Evolutionary conservation across 208 protist genomes (phyloP).

Genomic region (Leishmania braziliensis): DNA sequence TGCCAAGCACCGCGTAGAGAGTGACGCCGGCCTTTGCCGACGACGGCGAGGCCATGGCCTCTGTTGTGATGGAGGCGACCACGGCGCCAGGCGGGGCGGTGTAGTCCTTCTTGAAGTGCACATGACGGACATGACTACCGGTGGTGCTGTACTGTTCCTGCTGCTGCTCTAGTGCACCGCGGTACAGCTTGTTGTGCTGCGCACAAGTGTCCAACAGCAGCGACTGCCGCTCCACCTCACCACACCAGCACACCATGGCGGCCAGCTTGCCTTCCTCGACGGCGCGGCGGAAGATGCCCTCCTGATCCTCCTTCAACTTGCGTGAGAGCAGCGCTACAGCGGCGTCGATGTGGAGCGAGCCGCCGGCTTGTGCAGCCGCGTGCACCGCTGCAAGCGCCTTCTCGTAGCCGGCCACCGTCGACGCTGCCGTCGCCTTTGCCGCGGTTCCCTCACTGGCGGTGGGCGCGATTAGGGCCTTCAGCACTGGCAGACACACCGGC

Average conservation of each 20-base stretch:
- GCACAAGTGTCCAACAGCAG: constrained; percentile 58
- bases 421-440: not conserved
- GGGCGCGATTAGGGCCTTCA: constrained; percentile 12
- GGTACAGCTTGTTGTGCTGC: constrained; percentile 53
- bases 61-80: constrained; percentile 1
- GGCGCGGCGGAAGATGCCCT: constrained; percentile 57
- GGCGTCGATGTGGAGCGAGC: constrained; percentile 42
- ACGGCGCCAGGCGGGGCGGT: constrained; percentile 10
- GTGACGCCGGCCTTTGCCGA: constrained; percentile 16
- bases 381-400: constrained; percentile 4
- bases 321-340: constrained; percentile 72
- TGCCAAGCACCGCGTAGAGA: constrained; percentile 68
- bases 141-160: not conserved
- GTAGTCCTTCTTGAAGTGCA: constrained; percentile 27
- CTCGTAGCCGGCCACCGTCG: not conserved
- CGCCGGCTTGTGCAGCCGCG: not conserved
- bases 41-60: not conserved
- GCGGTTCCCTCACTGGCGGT: not conserved
- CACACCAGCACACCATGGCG: constrained; percentile 68
- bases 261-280: constrained; percentile 45
- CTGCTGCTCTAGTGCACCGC: constrained; percentile 7
- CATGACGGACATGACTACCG: constrained; percentile 9
- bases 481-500: constrained; percentile 7
- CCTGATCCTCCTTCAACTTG: constrained; percentile 54
- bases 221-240: constrained; percentile 73